Percentiles rank a stretch among this genome's conserved stretches.
These are phyloP conservation scores for Cryphonectria carpinicola DNA, from an alignment of 2,329 filamentous ascomycete species.

Conservation along the genomic window DNA sequence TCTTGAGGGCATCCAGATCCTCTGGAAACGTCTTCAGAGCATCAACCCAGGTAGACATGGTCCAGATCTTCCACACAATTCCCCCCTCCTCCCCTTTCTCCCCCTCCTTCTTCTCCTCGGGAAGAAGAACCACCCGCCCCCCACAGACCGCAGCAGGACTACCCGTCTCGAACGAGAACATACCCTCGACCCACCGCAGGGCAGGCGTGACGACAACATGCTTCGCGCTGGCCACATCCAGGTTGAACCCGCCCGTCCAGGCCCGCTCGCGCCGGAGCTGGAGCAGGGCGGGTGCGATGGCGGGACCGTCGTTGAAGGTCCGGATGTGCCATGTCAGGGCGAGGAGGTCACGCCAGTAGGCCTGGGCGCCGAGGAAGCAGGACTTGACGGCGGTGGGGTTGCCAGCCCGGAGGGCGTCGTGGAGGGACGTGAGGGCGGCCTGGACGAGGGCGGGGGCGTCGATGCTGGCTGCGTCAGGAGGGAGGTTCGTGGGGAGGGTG, in stretches of 20 bases:
- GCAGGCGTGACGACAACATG: slow-evolving; percentile 30
- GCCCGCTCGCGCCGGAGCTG: slow-evolving; percentile 31
- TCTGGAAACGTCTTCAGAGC: slow-evolving; percentile 35
- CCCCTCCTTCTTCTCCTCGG: slow-evolving; percentile 10
- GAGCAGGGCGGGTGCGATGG: slow-evolving; percentile 35
- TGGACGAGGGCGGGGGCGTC: slow-evolving; percentile 25
- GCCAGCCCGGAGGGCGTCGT: slow-evolving; percentile 29
- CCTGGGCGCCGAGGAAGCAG: slow-evolving; percentile 39
- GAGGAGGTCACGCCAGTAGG: slow-evolving; percentile 43
- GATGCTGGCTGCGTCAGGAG: slow-evolving; percentile 14
- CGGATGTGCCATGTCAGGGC: slow-evolving; percentile 44
- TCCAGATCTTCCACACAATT: slow-evolving; percentile 42
- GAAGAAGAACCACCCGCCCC: slow-evolving; percentile 41
- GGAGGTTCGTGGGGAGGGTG: slow-evolving; percentile 18
- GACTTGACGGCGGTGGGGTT: slow-evolving; percentile 32
- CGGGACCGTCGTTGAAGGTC: slow-evolving; percentile 34
- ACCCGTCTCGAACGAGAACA: slow-evolving; percentile 39
- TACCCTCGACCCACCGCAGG: slow-evolving; percentile 39
- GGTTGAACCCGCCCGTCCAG: slow-evolving; percentile 24
- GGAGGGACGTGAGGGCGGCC: slow-evolving; percentile 29
- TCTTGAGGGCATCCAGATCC: slow-evolving; percentile 33
- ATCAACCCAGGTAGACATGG: slow-evolving; percentile 37
- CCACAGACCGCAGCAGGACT: slow-evolving; percentile 37
- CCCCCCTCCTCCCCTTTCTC: background rate
- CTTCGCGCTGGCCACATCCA: slow-evolving; percentile 26